phyloP scores from a whole-genome alignment of 345 rosid genomes.

The Linum usitatissimum region DNA sequence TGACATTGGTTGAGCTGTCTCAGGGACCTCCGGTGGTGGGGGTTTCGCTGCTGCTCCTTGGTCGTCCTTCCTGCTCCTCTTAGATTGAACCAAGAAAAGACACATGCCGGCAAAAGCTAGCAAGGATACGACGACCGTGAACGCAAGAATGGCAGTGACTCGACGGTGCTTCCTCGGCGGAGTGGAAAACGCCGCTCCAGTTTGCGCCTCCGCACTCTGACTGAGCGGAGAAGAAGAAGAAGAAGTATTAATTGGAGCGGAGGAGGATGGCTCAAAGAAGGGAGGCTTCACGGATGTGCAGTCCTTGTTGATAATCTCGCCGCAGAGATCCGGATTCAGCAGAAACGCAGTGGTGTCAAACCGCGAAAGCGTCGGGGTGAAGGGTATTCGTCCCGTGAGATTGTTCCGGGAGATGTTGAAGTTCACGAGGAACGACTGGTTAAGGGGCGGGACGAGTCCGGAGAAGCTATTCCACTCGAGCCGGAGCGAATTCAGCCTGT shows the following conservation, averaged over 20 bases:
- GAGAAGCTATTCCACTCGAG: conserved; percentile 59
- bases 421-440: conserved; percentile 38
- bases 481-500: conserved; percentile 44
- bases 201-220: conserved; percentile 49
- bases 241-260: conserved; percentile 20
- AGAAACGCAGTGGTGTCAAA: conserved; percentile 49
- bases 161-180: conserved; percentile 40
- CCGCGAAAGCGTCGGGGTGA: conserved; percentile 50
- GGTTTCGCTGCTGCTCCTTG: conserved; percentile 9
- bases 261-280: conserved; percentile 40
- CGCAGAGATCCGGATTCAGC: conserved; percentile 66
- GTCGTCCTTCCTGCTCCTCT: conserved; percentile 19
- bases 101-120: conserved; percentile 34
- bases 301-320: conserved; percentile 52
- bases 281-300: conserved; percentile 47
- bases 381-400: conserved; percentile 58
- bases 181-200: conserved; percentile 23
- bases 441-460: conserved; percentile 62
- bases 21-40: background rate
- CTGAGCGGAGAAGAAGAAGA: conserved; percentile 32
- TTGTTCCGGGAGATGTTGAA: conserved; percentile 76
- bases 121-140: conserved; percentile 35
- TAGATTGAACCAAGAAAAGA: conserved; percentile 24
- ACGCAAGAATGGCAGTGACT: conserved; percentile 34
- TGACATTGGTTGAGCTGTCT: background rate